Evolutionary conservation across 176 grass and related monocot genomes (phyloP).

Genomic region (Dendrocalamus sinicus): DNA sequence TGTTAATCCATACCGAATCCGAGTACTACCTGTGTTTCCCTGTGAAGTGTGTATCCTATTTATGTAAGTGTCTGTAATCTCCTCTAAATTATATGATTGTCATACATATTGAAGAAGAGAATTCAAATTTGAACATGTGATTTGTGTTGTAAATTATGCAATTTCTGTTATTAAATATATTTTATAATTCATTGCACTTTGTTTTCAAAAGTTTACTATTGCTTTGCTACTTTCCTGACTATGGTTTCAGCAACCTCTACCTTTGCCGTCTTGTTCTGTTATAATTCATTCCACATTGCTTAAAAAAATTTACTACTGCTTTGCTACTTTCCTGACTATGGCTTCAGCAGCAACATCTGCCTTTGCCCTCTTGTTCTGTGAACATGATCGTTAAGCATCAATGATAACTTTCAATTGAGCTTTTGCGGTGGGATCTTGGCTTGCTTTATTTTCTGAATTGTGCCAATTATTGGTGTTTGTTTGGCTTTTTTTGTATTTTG

Average conservation of each 20-base stretch:
- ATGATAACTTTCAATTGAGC: constrained; percentile 3
- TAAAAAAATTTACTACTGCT: background rate
- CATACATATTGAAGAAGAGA: constrained; percentile 31
- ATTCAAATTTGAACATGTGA: constrained; percentile 28
- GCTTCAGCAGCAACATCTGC: constrained; percentile 2
- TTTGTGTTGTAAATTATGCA: constrained; percentile 14
- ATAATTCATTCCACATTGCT: background rate
- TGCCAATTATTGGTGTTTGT: background rate
- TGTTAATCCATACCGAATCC: background rate
- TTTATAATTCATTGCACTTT: background rate
- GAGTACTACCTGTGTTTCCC: background rate
- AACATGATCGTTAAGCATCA: constrained; percentile 6
- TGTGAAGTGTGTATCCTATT: constrained; percentile 7
- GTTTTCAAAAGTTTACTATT: background rate
- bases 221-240: background rate
- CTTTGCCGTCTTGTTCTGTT: too few relatives aligned
- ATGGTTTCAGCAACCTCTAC: constrained; percentile 2
- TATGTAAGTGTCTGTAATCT: background rate
- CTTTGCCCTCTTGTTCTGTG: background rate
- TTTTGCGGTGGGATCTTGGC: background rate
- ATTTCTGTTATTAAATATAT: background rate
- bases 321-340: background rate
- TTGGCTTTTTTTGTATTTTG: background rate
- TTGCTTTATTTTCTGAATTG: constrained; percentile 23
- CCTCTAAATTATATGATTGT: constrained; percentile 9